A percentile compares a stretch with the other conserved stretches of the same genome.
phyloP scores from a whole-genome alignment of 352 stramenopile genomes.

The Globisporangium emineosum region DNA sequence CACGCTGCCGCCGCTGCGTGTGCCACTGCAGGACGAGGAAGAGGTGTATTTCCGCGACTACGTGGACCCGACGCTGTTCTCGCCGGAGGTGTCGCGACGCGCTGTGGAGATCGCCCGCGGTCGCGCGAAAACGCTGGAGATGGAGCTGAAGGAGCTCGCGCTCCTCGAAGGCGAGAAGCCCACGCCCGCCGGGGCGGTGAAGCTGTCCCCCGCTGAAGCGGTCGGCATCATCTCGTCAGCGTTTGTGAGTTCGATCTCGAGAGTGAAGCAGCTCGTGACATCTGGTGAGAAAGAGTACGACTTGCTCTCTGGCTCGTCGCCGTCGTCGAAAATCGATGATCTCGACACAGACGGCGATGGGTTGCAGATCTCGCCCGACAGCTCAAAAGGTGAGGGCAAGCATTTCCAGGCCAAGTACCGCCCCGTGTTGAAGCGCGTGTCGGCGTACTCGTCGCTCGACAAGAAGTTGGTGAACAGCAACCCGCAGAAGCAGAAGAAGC shows the following conservation, averaged over 20 bases:
- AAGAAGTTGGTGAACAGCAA: constrained; percentile 28
- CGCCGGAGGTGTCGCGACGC: constrained; percentile 74
- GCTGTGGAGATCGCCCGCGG: constrained; percentile 82
- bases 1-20: constrained; percentile 16
- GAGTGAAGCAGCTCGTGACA: constrained; percentile 59
- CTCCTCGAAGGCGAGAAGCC: constrained; percentile 38
- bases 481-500: constrained; percentile 38
- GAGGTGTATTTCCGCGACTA: constrained; percentile 50
- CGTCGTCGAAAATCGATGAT: constrained; percentile 59
- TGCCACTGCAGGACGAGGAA: constrained; percentile 27
- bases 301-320: constrained; percentile 52
- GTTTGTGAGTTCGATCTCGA: constrained; percentile 58
- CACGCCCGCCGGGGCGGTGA: constrained; percentile 9
- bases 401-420: constrained; percentile 52
- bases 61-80: constrained; percentile 79
- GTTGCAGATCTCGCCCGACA: constrained; percentile 76
- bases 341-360: constrained; percentile 78
- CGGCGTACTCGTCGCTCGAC: constrained; percentile 59
- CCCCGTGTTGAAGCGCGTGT: constrained; percentile 76
- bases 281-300: constrained; percentile 67
- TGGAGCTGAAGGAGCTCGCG: constrained; percentile 69
- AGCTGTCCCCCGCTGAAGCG: constrained; percentile 58
- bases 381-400: constrained; percentile 47
- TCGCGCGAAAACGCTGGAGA: constrained; percentile 65
- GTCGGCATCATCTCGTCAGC: constrained; percentile 58